A percentile compares a stretch with the other conserved stretches of the same genome.
phyloP scores from a whole-genome alignment of 768 basidiomycete genomes.

The Gautieria morchelliformis region DNA sequence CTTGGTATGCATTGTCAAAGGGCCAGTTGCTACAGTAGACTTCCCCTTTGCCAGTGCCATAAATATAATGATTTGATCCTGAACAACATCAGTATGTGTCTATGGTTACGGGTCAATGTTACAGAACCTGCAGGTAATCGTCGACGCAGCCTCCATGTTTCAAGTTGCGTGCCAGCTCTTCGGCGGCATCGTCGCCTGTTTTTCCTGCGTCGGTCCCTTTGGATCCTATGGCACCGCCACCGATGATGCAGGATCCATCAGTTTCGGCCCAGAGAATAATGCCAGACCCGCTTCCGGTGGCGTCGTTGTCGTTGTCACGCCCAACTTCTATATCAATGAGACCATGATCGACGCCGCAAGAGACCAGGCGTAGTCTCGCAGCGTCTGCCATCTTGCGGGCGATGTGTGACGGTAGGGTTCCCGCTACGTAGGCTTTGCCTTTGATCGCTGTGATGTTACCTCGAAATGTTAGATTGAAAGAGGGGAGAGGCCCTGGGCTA shows the following conservation, averaged over 20 bases:
- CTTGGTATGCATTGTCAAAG: slow-evolving; percentile 62
- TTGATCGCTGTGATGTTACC: slow-evolving; percentile 41
- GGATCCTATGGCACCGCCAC: slow-evolving; percentile 56
- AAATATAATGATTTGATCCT: slow-evolving; percentile 75
- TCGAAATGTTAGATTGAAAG: slow-evolving; percentile 44
- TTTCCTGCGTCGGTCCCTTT: slow-evolving; percentile 35
- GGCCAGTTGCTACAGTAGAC: slow-evolving; percentile 47
- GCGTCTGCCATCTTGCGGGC: slow-evolving; percentile 49
- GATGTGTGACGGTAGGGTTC: slow-evolving; percentile 41
- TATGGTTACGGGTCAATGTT: neutral
- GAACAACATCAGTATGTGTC: slow-evolving; percentile 16
- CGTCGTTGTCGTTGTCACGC: slow-evolving; percentile 33
- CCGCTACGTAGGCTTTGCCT: slow-evolving; percentile 59
- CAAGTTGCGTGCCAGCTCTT: slow-evolving; percentile 47
- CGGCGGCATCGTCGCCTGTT: slow-evolving; percentile 54
- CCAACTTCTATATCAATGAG: slow-evolving; percentile 30
- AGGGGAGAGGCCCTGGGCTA: slow-evolving; percentile 30
- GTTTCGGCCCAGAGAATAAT: slow-evolving; percentile 71
- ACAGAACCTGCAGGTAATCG: slow-evolving; percentile 46
- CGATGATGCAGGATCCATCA: slow-evolving; percentile 54
- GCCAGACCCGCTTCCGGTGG: slow-evolving; percentile 53
- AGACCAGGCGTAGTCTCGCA: slow-evolving; percentile 35
- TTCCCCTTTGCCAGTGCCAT: slow-evolving; percentile 62
- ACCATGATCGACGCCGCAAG: slow-evolving; percentile 25
- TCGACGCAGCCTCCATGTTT: slow-evolving; percentile 65